phyloP scores from a whole-genome alignment of 2,329 filamentous ascomycete species.

The Podosphaera aphanis region DNA sequence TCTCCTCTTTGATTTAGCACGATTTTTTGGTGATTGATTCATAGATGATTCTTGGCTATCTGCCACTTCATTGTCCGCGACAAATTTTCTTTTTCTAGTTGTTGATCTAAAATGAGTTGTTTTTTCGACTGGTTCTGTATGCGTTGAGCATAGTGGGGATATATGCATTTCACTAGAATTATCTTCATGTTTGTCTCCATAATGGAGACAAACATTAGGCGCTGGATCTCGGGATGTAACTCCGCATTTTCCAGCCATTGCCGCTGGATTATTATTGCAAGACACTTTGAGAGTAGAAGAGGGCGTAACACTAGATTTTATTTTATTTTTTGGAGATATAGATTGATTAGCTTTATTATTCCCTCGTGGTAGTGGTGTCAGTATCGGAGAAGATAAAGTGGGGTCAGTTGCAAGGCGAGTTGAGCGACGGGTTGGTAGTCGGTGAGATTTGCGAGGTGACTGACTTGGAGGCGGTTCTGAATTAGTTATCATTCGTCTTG shows the following conservation, averaged over 20 bases:
- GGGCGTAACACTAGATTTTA: neutral
- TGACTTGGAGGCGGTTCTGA: neutral
- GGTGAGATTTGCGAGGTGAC: neutral
- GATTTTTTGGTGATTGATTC: neutral
- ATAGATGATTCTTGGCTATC: neutral
- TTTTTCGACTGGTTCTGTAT: neutral
- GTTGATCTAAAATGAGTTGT: neutral
- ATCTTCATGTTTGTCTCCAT: neutral
- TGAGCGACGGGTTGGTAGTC: neutral
- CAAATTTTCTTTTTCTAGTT: conserved; percentile 1
- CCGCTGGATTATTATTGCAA: neutral
- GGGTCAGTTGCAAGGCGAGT: neutral
- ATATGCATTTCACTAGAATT: neutral
- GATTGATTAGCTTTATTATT: neutral
- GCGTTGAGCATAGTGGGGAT: neutral
- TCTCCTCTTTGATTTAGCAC: neutral
- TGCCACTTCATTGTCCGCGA: neutral
- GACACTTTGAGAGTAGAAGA: neutral
- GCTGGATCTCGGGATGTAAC: neutral
- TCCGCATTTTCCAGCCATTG: neutral
- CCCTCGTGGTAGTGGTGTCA: neutral
- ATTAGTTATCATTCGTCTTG: conserved; percentile 18
- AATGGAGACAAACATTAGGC: neutral
- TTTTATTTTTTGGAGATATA: neutral
- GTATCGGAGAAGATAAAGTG: neutral